A percentile compares a stretch with the other conserved stretches of the same genome.
Evolutionary conservation across 495 filamentous ascomycete genomes (phyloP).

Genomic region (Penicillium paradoxum): DNA sequence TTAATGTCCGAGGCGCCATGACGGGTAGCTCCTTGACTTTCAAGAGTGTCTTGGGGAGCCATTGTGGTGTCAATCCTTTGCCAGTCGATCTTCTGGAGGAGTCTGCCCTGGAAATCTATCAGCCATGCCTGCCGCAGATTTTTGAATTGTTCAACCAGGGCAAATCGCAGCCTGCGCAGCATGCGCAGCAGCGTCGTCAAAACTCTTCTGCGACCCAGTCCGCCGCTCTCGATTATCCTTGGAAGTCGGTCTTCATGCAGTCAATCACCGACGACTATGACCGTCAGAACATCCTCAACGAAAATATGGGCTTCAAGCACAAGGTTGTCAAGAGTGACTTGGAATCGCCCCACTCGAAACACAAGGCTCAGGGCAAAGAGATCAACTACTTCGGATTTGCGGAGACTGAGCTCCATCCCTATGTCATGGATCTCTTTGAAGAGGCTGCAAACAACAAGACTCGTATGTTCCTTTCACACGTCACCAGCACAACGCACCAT

Average conservation of each 20-base stretch:
- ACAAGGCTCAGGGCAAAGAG: conserved; percentile 28
- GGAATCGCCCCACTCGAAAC: conserved; percentile 21
- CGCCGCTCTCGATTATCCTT: conserved; percentile 20
- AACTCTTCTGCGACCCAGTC: conserved; percentile 8
- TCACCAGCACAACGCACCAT: conserved; percentile 46
- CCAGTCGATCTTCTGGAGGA: conserved; percentile 45
- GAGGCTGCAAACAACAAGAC: conserved; percentile 37
- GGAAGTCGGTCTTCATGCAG: conserved; percentile 45
- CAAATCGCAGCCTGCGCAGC: conserved; percentile 13
- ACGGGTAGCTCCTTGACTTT: conserved; percentile 43
- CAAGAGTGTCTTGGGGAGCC: conserved; percentile 42
- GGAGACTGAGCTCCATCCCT: conserved; percentile 40
- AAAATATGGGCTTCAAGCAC: conserved; percentile 38
- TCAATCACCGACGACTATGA: conserved; percentile 45
- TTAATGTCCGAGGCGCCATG: conserved; percentile 40
- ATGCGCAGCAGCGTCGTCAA: background rate
- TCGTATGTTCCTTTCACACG: conserved; percentile 44
- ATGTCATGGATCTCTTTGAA: conserved; percentile 38
- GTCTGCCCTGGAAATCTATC: conserved; percentile 37
- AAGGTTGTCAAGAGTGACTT: conserved; percentile 32
- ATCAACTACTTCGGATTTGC: conserved; percentile 45
- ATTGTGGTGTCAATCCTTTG: conserved; percentile 42
- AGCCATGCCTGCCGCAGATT: conserved; percentile 44
- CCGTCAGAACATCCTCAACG: conserved; percentile 32
- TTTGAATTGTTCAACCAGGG: conserved; percentile 39